Evolutionary conservation across 202 grass and related monocot genomes (phyloP).

Genomic region (Brachypodium distachyon): DNA sequence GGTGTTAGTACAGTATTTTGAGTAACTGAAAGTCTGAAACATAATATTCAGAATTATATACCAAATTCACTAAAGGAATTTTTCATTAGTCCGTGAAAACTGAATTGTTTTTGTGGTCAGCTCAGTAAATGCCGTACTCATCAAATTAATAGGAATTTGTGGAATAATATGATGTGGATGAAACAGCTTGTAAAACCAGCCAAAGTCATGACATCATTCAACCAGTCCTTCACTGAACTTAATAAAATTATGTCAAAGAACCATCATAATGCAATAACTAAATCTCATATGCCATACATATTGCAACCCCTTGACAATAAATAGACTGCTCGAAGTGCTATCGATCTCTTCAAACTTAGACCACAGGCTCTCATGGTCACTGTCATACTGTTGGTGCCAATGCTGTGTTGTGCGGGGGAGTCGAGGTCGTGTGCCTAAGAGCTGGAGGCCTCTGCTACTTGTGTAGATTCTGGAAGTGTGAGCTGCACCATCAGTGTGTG

Average conservation of each 20-base stretch:
- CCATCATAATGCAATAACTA: not conserved
- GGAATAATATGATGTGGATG: not conserved
- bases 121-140: not conserved
- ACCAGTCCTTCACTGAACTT: no score
- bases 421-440: not conserved
- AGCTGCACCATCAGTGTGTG: not conserved
- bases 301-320: not conserved
- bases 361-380: not conserved
- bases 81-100: not conserved
- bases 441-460: not conserved
- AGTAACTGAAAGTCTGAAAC: not conserved
- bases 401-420: not conserved
- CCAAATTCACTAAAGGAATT: not conserved
- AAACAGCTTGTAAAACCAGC: no score
- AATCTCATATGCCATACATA: not conserved
- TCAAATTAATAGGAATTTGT: not conserved
- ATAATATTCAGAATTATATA: not conserved
- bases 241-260: not conserved
- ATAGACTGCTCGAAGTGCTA: not conserved
- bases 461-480: not conserved
- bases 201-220: not conserved
- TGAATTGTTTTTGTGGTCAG: not conserved
- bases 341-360: not conserved
- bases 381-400: not conserved
- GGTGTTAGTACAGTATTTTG: not conserved